Evolutionary conservation across 2,329 filamentous ascomycete genomes (phyloP).

Genomic region (Pestalotiopsis sp.): DNA sequence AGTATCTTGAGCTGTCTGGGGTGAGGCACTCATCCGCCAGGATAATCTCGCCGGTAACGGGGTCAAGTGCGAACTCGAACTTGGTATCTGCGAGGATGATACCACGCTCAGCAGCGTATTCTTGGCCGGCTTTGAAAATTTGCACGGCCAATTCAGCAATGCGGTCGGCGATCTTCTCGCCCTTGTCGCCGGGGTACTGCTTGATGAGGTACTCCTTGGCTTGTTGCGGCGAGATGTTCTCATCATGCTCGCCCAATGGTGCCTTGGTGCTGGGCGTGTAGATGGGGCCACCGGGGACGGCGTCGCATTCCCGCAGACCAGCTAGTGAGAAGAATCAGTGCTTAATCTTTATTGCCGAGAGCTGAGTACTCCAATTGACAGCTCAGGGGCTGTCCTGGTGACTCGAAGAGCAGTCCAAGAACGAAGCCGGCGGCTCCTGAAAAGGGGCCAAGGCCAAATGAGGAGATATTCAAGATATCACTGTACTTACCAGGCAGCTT

Average conservation of each 20-base stretch:
- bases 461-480: not conserved
- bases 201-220: conserved; percentile 45
- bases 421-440: not conserved
- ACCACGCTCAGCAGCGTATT: conserved; percentile 65
- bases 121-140: conserved; percentile 65
- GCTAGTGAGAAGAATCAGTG: not conserved
- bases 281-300: conserved; percentile 67
- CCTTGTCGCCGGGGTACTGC: conserved; percentile 52
- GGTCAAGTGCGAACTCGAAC: conserved; percentile 73
- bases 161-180: conserved; percentile 62
- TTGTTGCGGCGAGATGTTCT: conserved; percentile 78
- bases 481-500: conserved; percentile 50
- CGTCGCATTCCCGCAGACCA: conserved; percentile 72
- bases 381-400: not conserved
- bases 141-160: conserved; percentile 68
- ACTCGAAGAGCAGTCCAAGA: not conserved
- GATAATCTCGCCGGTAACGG: conserved; percentile 67
- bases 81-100: conserved; percentile 76
- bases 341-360: not conserved
- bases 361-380: not conserved
- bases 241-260: conserved; percentile 74
- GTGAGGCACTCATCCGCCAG: conserved; percentile 84
- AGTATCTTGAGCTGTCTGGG: conserved; percentile 84
- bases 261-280: conserved; percentile 86
- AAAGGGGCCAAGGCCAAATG: not conserved